A percentile compares a stretch with the other conserved stretches of the same genome.
Conservation (phyloP, 805 yeast genomes). For the Teunomyces funiuensis region DNA sequence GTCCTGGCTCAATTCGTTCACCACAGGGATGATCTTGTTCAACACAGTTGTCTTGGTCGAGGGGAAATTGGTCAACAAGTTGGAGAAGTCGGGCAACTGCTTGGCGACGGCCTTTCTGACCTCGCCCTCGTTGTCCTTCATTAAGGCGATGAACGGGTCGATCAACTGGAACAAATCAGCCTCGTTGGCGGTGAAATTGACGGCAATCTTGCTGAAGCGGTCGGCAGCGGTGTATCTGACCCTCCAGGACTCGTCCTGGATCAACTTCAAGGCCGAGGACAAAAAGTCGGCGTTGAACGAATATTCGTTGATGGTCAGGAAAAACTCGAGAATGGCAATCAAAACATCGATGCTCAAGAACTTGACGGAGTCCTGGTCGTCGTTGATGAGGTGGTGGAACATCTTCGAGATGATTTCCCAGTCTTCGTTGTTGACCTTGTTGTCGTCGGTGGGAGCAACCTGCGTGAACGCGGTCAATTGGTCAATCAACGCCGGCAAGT, state of each 20-base stretch:
- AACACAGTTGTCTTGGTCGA: constrained; percentile 51
- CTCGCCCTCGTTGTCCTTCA: constrained; percentile 94
- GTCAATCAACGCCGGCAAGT: constrained; percentile 73
- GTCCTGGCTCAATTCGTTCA: constrained; percentile 82
- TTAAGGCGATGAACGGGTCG: constrained; percentile 69
- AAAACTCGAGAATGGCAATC: constrained; percentile 73
- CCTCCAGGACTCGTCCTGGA: constrained; percentile 94
- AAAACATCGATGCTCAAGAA: constrained; percentile 85
- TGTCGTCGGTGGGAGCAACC: constrained; percentile 36
- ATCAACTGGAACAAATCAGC: constrained; percentile 58
- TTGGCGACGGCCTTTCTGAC: constrained; percentile 93
- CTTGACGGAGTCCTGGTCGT: constrained; percentile 93
- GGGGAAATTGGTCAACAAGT: constrained; percentile 42
- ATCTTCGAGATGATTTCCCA: constrained; percentile 79
- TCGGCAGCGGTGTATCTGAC: constrained; percentile 99
- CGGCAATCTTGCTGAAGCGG: constrained; percentile 72
- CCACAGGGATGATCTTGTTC: constrained; percentile 75
- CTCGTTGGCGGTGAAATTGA: constrained; percentile 57
- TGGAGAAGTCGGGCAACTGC: constrained; percentile 77
- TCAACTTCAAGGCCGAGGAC: constrained; percentile 64
- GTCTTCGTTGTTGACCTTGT: constrained; percentile 53
- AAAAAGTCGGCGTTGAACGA: constrained; percentile 64
- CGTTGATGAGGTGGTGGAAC: constrained; percentile 76
- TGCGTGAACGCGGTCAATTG: constrained; percentile 44
- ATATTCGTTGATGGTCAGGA: constrained; percentile 55